A percentile compares a stretch with the other conserved stretches of the same genome.
Conservation (phyloP, 1,284 basidiomycete genomes). For the Microbotryum intermedium region DNA sequence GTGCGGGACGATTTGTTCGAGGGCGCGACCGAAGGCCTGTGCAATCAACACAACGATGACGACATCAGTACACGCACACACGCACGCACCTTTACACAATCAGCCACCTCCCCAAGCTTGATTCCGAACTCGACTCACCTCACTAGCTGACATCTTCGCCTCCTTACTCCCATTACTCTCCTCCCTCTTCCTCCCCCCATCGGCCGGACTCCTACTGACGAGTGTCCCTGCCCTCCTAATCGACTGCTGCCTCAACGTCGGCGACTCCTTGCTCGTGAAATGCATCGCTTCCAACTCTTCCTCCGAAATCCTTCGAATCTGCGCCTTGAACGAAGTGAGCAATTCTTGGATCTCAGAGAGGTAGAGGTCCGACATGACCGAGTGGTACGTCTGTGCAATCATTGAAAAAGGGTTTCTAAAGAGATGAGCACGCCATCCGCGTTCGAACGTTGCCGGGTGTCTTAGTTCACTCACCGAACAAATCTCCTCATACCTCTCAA, state of each 20-base stretch:
- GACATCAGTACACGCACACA: conserved; percentile 7
- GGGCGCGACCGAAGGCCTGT: conserved; percentile 63
- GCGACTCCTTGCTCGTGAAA: conserved; percentile 20
- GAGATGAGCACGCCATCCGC: too few relatives aligned
- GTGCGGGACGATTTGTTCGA: conserved; percentile 67
- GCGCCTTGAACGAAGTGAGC: conserved; percentile 52
- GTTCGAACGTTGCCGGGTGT: too few relatives aligned
- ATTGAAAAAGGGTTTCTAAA: too few relatives aligned
- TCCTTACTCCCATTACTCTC: conserved; percentile 36
- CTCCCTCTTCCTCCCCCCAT: conserved; percentile 42
- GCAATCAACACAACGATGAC: neutral
- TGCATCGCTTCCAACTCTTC: conserved; percentile 60
- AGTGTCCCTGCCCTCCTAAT: conserved; percentile 40
- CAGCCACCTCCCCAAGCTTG: too few relatives aligned
- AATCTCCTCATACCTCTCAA: conserved; percentile 67
- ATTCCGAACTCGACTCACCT: conserved; percentile 51
- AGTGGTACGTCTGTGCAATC: conserved; percentile 68
- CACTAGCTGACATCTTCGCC: conserved; percentile 57
- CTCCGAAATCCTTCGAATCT: conserved; percentile 58
- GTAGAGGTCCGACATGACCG: conserved; percentile 70
- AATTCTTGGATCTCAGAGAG: conserved; percentile 66
- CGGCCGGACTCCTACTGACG: conserved; percentile 34
- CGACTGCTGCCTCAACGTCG: conserved; percentile 40
- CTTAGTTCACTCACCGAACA: too few relatives aligned
- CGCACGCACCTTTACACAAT: too few relatives aligned